These are phyloP conservation scores for Arachis hypogaea DNA, from an alignment of 306 rosid species.

Conservation along the genomic window DNA sequence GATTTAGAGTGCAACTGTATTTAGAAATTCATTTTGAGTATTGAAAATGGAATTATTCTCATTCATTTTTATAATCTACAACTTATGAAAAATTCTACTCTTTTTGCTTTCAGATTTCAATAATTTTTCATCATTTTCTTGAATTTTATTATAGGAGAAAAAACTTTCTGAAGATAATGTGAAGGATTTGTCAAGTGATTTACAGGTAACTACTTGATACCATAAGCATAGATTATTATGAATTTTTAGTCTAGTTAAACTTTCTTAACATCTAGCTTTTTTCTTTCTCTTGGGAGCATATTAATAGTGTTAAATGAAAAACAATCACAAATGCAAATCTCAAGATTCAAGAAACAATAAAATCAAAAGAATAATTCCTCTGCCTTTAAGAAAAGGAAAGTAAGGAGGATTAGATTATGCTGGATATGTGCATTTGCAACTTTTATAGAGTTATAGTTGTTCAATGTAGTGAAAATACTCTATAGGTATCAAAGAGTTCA, in stretches of 20 bases:
- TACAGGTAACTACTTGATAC: conserved; percentile 69
- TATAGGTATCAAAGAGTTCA: not conserved
- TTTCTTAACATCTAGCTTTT: conserved; percentile 10
- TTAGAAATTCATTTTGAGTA: too few species aligned
- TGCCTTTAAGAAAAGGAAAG: not conserved
- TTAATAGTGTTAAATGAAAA: conserved; percentile 18
- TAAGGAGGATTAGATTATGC: not conserved
- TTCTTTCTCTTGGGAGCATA: conserved; percentile 7
- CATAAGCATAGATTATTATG: conserved; percentile 1
- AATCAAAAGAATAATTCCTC: not conserved
- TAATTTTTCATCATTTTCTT: conserved; percentile 23
- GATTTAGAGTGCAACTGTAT: too few species aligned
- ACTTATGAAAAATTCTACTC: too few species aligned
- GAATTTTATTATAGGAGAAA: conserved; percentile 63
- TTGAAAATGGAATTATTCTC: too few species aligned
- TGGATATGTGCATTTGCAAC: conserved; percentile 17
- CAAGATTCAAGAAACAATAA: not conserved
- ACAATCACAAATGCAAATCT: conserved; percentile 6
- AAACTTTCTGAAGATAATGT: conserved; percentile 88
- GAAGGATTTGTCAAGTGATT: conserved; percentile 82
- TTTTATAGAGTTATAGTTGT: not conserved
- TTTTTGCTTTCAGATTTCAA: conserved; percentile 3
- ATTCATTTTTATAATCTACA: too few species aligned
- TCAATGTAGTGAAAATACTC: conserved; percentile 12
- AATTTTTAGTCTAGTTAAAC: conserved; percentile 6